Evolutionary conservation across 352 stramenopile genomes (phyloP).

Genomic region (Phytopythium helicoides): DNA sequence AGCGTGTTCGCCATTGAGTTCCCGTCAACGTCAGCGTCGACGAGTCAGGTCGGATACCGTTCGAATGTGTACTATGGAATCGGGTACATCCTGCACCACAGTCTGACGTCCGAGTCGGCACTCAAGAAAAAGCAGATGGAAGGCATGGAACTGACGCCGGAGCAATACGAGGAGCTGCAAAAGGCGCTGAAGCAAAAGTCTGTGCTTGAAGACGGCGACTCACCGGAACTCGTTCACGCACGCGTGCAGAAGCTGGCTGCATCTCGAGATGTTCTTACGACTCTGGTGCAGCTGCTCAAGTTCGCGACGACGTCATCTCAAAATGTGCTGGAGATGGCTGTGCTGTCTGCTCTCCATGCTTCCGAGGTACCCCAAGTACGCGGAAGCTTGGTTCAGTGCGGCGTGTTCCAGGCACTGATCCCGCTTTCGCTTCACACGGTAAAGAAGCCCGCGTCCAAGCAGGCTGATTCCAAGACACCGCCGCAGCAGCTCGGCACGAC

Average conservation of each 20-base stretch:
- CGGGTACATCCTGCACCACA: conserved; percentile 92
- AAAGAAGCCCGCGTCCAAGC: conserved; percentile 8
- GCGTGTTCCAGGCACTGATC: conserved; percentile 74
- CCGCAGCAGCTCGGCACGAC: conserved; percentile 73
- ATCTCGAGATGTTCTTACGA: conserved; percentile 58
- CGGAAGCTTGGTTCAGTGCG: conserved; percentile 75
- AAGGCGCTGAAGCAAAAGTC: conserved; percentile 94
- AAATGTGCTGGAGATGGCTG: conserved; percentile 78
- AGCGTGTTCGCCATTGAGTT: conserved; percentile 79
- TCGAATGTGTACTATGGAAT: conserved; percentile 93
- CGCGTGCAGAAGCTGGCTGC: conserved; percentile 57
- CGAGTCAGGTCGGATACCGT: conserved; percentile 48
- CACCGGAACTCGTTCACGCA: conserved; percentile 59
- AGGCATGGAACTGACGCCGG: conserved; percentile 95
- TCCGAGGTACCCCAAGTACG: conserved; percentile 61
- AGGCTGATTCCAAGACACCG: conserved; percentile 23
- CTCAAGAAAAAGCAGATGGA: conserved; percentile 96
- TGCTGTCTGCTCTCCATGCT: conserved; percentile 63
- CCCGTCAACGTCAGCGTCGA: conserved; percentile 20
- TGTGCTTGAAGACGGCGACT: conserved; percentile 89
- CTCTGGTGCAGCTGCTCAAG: conserved; percentile 81
- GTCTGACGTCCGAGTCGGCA: conserved; percentile 92
- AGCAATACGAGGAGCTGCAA: conserved; percentile 98
- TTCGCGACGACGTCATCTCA: conserved; percentile 63
- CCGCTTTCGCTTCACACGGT: conserved; percentile 49